These are phyloP conservation scores for Clavispora santaluciae DNA, from an alignment of 805 yeast genomes.

Conservation along the genomic window DNA sequence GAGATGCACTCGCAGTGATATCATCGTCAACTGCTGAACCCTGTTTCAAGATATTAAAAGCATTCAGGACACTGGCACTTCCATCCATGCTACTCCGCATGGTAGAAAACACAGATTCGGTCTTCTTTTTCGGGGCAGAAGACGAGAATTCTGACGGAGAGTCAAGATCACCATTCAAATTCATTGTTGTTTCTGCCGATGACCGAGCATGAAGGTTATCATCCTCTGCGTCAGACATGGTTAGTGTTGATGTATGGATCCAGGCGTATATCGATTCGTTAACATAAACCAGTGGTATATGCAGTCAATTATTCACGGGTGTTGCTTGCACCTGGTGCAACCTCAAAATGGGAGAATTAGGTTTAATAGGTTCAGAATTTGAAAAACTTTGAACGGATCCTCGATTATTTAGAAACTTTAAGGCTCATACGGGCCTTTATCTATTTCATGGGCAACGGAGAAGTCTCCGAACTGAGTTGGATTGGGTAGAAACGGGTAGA, in stretches of 20 bases:
- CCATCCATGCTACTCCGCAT: constrained; percentile 14
- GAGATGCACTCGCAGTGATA: constrained; percentile 23
- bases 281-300: neutral
- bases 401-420: no score
- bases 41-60: constrained; percentile 13
- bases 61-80: constrained; percentile 7
- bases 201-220: neutral
- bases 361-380: no score
- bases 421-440: no score
- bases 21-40: constrained; percentile 15
- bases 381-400: no score
- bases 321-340: no score
- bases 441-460: no score
- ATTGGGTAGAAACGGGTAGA: no score
- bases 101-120: constrained; percentile 15
- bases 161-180: constrained; percentile 15
- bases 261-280: neutral
- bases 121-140: constrained; percentile 7
- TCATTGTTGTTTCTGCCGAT: constrained; percentile 13
- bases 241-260: neutral
- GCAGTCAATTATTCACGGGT: no score
- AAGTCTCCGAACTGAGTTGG: no score
- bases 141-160: constrained; percentile 11
- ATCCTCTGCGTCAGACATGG: neutral
- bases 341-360: no score